Evolutionary conservation across 768 basidiomycete species (phyloP).

Genomic region (Leucocoprinus sp.): DNA sequence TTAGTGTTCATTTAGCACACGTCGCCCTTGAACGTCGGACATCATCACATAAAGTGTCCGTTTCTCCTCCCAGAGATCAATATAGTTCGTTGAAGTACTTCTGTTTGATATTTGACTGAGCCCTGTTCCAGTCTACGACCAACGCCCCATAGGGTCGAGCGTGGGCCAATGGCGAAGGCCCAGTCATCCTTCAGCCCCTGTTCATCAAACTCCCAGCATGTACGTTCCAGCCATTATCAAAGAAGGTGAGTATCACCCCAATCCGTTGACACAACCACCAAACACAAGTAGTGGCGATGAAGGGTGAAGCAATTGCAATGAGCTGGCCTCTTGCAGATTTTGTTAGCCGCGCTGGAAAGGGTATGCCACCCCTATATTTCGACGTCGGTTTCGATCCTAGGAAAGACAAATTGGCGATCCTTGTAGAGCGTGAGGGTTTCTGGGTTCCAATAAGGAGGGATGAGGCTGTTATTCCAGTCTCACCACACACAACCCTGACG

Average conservation of each 20-base stretch:
- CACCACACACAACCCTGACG: conserved; percentile 31
- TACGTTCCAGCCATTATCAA: conserved; percentile 25
- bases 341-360: conserved; percentile 19
- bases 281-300: conserved; percentile 25
- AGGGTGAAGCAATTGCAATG: conserved; percentile 31
- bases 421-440: conserved; percentile 18
- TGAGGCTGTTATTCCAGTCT: conserved; percentile 36
- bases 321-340: conserved; percentile 44
- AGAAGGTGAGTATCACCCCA: conserved; percentile 12
- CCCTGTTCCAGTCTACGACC: neutral
- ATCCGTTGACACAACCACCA: neutral
- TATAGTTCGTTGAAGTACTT: neutral
- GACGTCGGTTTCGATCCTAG: conserved; percentile 40
- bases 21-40: conserved; percentile 5
- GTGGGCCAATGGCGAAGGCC: conserved; percentile 9
- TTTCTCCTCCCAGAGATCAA: conserved; percentile 7
- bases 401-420: conserved; percentile 16
- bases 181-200: neutral
- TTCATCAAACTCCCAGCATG: conserved; percentile 13
- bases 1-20: neutral
- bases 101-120: neutral
- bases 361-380: conserved; percentile 35
- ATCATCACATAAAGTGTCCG: conserved; percentile 2
- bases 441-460: conserved; percentile 23
- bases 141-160: conserved; percentile 9